Conservation (phyloP, 768 basidiomycete genomes). For the Auricularia heimuer region DNA sequence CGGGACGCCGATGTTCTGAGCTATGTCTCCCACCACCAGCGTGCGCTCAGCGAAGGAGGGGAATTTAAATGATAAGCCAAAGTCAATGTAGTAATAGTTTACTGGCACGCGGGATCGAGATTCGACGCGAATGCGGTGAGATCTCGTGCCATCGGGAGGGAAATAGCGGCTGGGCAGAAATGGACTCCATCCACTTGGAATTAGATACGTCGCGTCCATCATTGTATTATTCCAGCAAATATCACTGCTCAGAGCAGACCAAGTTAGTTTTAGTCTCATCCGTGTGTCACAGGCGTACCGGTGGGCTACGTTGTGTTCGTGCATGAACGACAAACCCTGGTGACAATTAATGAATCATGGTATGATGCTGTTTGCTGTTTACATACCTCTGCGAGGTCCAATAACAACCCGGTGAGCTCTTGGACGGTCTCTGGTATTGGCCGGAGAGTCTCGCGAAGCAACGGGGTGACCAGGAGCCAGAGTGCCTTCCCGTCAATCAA, state of each 20-base stretch:
- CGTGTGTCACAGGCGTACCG: background rate
- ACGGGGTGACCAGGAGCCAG: conserved; percentile 15
- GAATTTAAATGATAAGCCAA: conserved; percentile 16
- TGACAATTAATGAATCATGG: background rate
- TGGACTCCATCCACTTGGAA: conserved; percentile 11
- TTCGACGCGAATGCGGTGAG: background rate
- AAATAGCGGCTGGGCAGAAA: background rate
- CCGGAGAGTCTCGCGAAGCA: conserved; percentile 10
- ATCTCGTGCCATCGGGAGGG: background rate
- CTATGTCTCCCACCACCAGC: conserved; percentile 10
- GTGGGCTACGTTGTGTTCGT: conserved; percentile 2
- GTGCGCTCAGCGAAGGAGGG: background rate
- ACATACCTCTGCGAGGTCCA: conserved; percentile 11
- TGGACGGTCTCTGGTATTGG: conserved; percentile 12
- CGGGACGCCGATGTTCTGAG: conserved; percentile 12
- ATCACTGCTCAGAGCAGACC: conserved; percentile 9
- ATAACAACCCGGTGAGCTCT: conserved; percentile 3
- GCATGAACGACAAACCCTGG: conserved; percentile 1
- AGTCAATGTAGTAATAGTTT: conserved; percentile 20
- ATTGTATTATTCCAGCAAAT: conserved; percentile 14
- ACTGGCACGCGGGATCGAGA: conserved; percentile 2
- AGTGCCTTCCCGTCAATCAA: background rate
- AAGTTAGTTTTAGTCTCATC: background rate
- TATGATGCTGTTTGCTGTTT: too few species aligned
- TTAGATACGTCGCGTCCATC: conserved; percentile 16